These are phyloP conservation scores for Ganoderma meredithae DNA, from an alignment of 1,284 basidiomycete genomes.

Conservation along the genomic window DNA sequence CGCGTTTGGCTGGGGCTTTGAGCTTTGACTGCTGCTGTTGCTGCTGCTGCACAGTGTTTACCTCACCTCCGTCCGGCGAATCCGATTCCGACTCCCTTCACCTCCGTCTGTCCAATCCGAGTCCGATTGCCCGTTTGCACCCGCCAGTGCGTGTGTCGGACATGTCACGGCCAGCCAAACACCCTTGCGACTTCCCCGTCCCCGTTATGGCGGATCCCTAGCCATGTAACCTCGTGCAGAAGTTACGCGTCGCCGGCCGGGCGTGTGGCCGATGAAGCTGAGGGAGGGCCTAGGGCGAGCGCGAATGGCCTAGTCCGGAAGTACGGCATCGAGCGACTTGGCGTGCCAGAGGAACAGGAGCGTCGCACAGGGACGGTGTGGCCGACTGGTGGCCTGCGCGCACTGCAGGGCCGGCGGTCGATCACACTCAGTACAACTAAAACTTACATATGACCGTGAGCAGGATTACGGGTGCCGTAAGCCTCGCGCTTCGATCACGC, in stretches of 20 bases:
- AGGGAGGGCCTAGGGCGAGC: not conserved
- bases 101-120: not conserved
- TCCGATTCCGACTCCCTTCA: not conserved
- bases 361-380: not conserved
- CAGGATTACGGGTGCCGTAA: constrained; percentile 15
- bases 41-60: too few relatives aligned
- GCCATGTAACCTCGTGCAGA: constrained; percentile 15
- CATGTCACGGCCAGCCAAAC: not conserved
- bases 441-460: constrained; percentile 2
- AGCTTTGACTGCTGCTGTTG: not conserved
- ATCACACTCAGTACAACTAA: not conserved
- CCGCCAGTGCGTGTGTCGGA: not conserved
- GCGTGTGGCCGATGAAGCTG: not conserved
- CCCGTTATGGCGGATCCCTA: constrained; percentile 9
- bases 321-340: not conserved
- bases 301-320: constrained; percentile 1
- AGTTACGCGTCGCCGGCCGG: constrained; percentile 1
- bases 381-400: not conserved
- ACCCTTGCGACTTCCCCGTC: not conserved
- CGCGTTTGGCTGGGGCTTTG: not conserved
- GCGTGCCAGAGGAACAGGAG: not conserved
- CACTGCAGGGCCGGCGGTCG: not conserved
- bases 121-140: constrained; percentile 1
- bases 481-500: constrained; percentile 16
- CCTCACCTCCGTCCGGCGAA: not conserved